Evolutionary conservation across 306 rosid genomes (phyloP), one percentile per base, ranked within the genome.

Genomic region (Prunus mira): DNA sequence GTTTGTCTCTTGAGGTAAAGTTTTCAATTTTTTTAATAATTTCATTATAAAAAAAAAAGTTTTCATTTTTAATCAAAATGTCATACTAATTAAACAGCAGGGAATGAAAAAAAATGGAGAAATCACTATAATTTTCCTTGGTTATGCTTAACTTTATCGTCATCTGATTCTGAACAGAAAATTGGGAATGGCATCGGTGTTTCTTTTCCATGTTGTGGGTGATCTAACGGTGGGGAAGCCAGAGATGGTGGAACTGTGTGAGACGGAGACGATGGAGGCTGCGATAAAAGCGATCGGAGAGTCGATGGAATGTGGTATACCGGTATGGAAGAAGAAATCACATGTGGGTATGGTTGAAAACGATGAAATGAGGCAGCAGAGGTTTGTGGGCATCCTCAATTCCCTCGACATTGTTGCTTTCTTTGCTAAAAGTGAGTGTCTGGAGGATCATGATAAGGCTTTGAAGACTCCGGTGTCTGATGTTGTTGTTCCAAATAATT

Each of bases 201-300:
- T 96, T 67, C 76, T 96, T 67, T 88, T 92, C 75, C 99, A 96
- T 34, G 99, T 96, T 41, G 97, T 96, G 58, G 99, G 94, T 24
- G 99, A 96, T 89, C 92, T 96, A 50, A 96, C 99, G 67, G 97
- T 93, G 75, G 99, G 99, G 80, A 96, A 96, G 83, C 99, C 99
- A 1, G 99, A 96, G 86, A 57, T 93, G 87, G 94, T 67, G 82
- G 99, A 96, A 84, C 93, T 93, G 38, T 78, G 80, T 62, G 99
- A 91, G 45, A 85, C 84, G 20, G 99, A 93, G 85, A 87, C 97
- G 66, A 85, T 96, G 54, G 98, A 89, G 64, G 84, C 90, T 56
- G 99, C 98, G 0, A 93, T 92, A 18, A 74, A 82, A 72, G 93
- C 93, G 10, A 92, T 93, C 3, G 98, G 91, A 45, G 99, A 93